Conservation (phyloP, 108 stramenopile species). For the Nitzschia sp. region DNA sequence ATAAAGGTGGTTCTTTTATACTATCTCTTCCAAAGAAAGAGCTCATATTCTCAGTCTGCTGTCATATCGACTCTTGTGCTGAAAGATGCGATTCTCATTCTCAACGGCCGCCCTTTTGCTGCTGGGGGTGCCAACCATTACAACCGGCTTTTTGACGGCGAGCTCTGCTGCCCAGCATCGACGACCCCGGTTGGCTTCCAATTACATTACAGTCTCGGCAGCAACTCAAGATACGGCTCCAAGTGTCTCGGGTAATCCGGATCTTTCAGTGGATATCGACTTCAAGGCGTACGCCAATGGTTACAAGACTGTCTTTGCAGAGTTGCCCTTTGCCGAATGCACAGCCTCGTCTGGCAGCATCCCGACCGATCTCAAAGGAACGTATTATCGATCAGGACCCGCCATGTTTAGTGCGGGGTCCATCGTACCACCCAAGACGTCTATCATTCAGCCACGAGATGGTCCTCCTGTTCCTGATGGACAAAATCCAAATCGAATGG, state of each 20-base stretch:
- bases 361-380: constrained; percentile 73
- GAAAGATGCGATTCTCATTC: not conserved
- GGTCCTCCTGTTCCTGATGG: constrained; percentile 80
- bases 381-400: constrained; percentile 78
- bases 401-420: constrained; percentile 90
- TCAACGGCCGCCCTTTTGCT: not conserved
- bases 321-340: constrained; percentile 57
- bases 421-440: constrained; percentile 75
- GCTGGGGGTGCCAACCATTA: not conserved
- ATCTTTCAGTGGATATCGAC: constrained; percentile 19
- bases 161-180: not conserved
- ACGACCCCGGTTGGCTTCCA: not conserved
- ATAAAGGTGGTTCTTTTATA: too few species aligned
- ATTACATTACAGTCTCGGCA: not conserved
- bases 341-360: constrained; percentile 40
- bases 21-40: too few species aligned
- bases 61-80: too few species aligned
- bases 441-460: constrained; percentile 75
- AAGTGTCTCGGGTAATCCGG: not conserved
- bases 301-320: constrained; percentile 75
- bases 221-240: constrained; percentile 1
- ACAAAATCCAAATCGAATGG: constrained; percentile 69
- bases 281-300: constrained; percentile 67
- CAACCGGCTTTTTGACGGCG: not conserved
- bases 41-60: too few species aligned